Evolutionary conservation across 2,329 filamentous ascomycete genomes (phyloP).

Genomic region (Talaromyces sp.): DNA sequence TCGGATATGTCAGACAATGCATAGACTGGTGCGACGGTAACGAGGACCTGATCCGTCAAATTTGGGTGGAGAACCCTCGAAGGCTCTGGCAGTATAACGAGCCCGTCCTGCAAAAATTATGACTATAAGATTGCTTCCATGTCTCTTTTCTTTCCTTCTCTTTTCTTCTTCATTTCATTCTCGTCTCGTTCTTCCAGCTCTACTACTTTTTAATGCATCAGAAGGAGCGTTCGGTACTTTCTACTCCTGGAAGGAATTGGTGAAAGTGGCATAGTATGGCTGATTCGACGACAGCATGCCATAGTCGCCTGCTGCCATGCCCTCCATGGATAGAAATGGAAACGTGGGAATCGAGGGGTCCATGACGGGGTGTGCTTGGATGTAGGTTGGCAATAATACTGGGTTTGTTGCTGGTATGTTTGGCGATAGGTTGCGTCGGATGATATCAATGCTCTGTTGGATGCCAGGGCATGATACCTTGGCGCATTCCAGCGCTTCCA

Average conservation of each 20-base stretch:
- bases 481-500: background rate
- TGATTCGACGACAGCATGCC: background rate
- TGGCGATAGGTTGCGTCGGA: background rate
- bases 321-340: background rate
- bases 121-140: background rate
- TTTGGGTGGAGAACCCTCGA: conserved; percentile 7
- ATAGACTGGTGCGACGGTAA: background rate
- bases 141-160: background rate
- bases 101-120: background rate
- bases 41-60: conserved; percentile 1
- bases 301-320: background rate
- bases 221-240: background rate
- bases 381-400: background rate
- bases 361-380: background rate
- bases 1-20: background rate
- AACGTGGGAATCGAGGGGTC: background rate
- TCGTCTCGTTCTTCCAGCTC: background rate
- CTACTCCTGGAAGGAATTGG: background rate
- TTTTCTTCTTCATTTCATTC: background rate
- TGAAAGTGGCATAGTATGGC: background rate
- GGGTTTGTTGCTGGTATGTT: background rate
- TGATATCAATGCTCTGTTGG: background rate
- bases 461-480: background rate
- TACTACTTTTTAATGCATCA: background rate
- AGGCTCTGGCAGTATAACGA: conserved; percentile 6